Evolutionary conservation across 2,329 filamentous ascomycete genomes (phyloP).

Genomic region (Nannizziopsis barbatae): DNA sequence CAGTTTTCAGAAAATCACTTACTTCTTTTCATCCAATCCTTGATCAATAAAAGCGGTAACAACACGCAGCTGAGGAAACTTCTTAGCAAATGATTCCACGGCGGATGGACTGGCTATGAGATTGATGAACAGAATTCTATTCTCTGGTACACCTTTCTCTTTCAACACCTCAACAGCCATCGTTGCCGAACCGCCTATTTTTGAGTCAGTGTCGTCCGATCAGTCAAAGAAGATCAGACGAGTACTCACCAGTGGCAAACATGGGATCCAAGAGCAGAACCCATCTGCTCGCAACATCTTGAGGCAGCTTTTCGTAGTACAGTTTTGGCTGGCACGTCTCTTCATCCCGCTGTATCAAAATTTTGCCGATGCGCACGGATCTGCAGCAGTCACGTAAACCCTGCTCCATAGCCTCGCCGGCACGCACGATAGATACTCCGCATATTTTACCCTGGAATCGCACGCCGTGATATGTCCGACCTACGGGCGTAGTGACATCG

Average conservation of each 20-base stretch:
- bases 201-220: not conserved
- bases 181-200: constrained; percentile 74
- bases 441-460: constrained; percentile 98
- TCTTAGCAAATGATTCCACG: constrained; percentile 74
- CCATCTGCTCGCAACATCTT: constrained; percentile 87
- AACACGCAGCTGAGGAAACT: constrained; percentile 78
- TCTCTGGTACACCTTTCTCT: constrained; percentile 80
- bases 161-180: constrained; percentile 95
- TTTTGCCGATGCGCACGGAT: constrained; percentile 96
- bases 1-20: constrained; percentile 30
- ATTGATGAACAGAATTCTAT: constrained; percentile 91
- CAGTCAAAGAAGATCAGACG: not conserved
- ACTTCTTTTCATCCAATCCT: constrained; percentile 98
- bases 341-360: constrained; percentile 93
- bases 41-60: constrained; percentile 94
- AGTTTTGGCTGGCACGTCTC: constrained; percentile 85
- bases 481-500: constrained; percentile 81
- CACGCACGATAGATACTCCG: constrained; percentile 95
- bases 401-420: constrained; percentile 97
- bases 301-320: constrained; percentile 95
- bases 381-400: constrained; percentile 91
- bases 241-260: constrained; percentile 78
- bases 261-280: constrained; percentile 93
- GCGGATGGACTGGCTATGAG: constrained; percentile 95
- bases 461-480: constrained; percentile 76